phyloP scores from a whole-genome alignment of 2,329 filamentous ascomycete genomes.

The Monosporascus sp. region DNA sequence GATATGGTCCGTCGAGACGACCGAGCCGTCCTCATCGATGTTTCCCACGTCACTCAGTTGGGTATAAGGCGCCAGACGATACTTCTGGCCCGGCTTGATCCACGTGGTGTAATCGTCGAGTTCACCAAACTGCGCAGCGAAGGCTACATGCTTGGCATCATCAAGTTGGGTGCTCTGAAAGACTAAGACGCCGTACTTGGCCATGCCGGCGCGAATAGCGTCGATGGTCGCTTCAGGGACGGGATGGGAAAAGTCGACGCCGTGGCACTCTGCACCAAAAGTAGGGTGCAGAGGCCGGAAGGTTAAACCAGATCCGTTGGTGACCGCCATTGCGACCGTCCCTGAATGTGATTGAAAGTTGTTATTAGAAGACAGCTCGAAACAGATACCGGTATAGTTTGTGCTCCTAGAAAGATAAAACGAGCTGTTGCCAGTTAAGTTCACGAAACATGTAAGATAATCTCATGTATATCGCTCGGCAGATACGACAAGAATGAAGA shows the following conservation, averaged over 20 bases:
- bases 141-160: neutral
- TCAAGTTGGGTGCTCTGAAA: neutral
- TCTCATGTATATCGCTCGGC: neutral
- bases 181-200: constrained; percentile 1
- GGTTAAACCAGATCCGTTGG: neutral
- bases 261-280: neutral
- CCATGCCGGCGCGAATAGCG: neutral
- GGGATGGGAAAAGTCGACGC: neutral
- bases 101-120: neutral
- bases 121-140: neutral
- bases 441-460: neutral
- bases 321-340: neutral
- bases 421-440: neutral
- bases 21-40: neutral
- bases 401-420: neutral
- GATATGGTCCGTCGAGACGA: neutral
- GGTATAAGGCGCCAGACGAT: neutral
- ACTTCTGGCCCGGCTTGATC: neutral
- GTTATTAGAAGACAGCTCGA: too few species aligned
- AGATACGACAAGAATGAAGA: neutral
- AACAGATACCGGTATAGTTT: too few species aligned
- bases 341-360: neutral
- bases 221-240: neutral
- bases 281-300: neutral
- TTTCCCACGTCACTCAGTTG: constrained; percentile 1